phyloP scores from a whole-genome alignment of 139 green algal genomes.

The Pseudopediastrum boryanum region DNA sequence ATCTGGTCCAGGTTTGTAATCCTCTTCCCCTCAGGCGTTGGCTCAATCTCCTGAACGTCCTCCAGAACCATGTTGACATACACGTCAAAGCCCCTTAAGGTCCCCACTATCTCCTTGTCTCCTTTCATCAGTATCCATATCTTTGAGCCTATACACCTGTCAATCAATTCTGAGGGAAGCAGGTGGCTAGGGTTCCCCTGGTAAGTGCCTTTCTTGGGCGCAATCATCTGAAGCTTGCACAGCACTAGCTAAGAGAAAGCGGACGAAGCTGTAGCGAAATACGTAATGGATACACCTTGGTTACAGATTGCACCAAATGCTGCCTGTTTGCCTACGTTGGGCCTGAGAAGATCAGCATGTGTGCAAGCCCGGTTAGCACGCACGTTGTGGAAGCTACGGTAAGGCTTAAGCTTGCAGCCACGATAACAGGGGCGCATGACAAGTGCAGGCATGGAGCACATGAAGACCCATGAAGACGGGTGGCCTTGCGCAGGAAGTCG shows the following conservation, averaged over 20 bases:
- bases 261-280: neutral
- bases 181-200: conserved; percentile 82
- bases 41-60: conserved; percentile 95
- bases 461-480: no score
- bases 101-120: conserved; percentile 95
- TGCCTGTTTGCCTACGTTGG: no score
- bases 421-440: no score
- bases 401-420: no score
- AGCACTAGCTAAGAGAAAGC: neutral
- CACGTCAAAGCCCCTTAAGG: conserved; percentile 94
- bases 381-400: no score
- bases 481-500: no score
- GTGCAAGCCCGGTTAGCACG: no score
- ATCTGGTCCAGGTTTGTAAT: conserved; percentile 92
- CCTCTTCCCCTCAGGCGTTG: conserved; percentile 79
- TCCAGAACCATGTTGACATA: conserved; percentile 99
- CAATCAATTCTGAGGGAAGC: conserved; percentile 93
- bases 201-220: conserved; percentile 11
- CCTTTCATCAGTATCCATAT: conserved; percentile 96
- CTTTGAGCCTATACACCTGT: conserved; percentile 91
- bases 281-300: neutral
- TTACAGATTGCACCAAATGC: no score
- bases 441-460: no score
- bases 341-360: no score
- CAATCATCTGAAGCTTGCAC: conserved; percentile 8